Conservation (phyloP, 371 early-diverging fungal species). For the Rhizopus stolonifer region DNA sequence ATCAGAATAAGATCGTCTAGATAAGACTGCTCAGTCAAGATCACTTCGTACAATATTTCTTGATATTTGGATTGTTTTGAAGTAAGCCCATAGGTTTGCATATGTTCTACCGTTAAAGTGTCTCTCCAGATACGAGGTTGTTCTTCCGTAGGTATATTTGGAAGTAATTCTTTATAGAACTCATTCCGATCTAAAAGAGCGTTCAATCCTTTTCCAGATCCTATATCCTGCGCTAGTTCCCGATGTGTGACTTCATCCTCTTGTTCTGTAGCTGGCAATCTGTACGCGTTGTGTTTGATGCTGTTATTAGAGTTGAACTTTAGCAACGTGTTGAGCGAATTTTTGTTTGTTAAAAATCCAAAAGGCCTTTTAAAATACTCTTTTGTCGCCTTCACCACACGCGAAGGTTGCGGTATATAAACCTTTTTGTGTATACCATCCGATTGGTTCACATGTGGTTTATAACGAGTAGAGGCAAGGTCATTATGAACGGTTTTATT, state of each 20-base stretch:
- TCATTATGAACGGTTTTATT: conserved; percentile 18
- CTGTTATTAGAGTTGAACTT: conserved; percentile 7
- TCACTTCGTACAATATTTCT: conserved; percentile 66
- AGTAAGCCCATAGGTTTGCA: conserved; percentile 5
- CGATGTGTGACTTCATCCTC: conserved; percentile 11
- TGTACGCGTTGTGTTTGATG: background rate
- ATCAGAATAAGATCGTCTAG: conserved; percentile 60
- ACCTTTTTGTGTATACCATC: conserved; percentile 17
- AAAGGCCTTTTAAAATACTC: conserved; percentile 19
- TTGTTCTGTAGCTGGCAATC: conserved; percentile 7
- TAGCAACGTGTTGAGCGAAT: conserved; percentile 5
- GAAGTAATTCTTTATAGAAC: conserved; percentile 10
- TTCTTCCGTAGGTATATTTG: conserved; percentile 11
- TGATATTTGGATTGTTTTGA: conserved; percentile 51
- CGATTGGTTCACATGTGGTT: conserved; percentile 9
- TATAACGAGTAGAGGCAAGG: conserved; percentile 3
- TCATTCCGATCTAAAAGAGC: background rate
- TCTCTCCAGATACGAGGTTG: conserved; percentile 30
- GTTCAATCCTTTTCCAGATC: background rate
- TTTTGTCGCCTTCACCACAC: conserved; percentile 18
- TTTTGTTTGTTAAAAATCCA: conserved; percentile 18
- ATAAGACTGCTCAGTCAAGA: conserved; percentile 63
- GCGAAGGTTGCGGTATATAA: conserved; percentile 11
- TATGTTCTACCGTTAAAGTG: conserved; percentile 4
- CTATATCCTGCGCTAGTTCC: background rate